These are phyloP conservation scores for Sphaerulina musiva DNA, from an alignment of 2,329 filamentous ascomycete genomes.

Conservation along the genomic window DNA sequence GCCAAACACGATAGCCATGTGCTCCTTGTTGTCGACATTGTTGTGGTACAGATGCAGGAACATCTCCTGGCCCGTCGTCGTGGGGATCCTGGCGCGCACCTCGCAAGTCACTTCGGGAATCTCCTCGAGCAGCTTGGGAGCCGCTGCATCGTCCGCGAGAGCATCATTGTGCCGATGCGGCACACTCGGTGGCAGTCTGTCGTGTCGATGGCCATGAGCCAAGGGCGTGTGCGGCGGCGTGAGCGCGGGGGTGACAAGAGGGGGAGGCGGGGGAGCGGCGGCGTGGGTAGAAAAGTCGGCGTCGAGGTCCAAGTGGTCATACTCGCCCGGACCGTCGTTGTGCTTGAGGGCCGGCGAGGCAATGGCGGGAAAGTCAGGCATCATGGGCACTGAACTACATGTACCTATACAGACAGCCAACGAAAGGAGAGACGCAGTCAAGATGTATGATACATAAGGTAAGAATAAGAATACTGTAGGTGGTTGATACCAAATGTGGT, in stretches of 20 bases:
- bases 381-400: slow-evolving; percentile 22
- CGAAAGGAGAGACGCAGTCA: background rate
- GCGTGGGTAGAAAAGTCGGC: slow-evolving; percentile 23
- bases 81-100: slow-evolving; percentile 90
- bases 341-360: slow-evolving; percentile 38
- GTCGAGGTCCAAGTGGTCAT: slow-evolving; percentile 36
- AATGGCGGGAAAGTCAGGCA: slow-evolving; percentile 51
- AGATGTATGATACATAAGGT: background rate
- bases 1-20: slow-evolving; percentile 94
- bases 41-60: slow-evolving; percentile 94
- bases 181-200: slow-evolving; percentile 39
- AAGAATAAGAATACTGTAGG: background rate
- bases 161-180: slow-evolving; percentile 33
- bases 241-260: slow-evolving; percentile 44
- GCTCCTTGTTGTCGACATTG: slow-evolving; percentile 88
- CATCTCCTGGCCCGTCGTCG: slow-evolving; percentile 87
- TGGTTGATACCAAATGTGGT: background rate
- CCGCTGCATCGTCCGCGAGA: slow-evolving; percentile 44
- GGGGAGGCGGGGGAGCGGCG: slow-evolving; percentile 37
- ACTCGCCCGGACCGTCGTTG: slow-evolving; percentile 36
- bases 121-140: slow-evolving; percentile 63
- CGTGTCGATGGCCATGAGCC: slow-evolving; percentile 27
- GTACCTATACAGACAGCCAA: background rate
- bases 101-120: slow-evolving; percentile 87
- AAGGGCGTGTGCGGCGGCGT: slow-evolving; percentile 33